These are phyloP conservation scores for Candida yuanshanica DNA, from an alignment of 805 yeast genomes.

Conservation along the genomic window DNA sequence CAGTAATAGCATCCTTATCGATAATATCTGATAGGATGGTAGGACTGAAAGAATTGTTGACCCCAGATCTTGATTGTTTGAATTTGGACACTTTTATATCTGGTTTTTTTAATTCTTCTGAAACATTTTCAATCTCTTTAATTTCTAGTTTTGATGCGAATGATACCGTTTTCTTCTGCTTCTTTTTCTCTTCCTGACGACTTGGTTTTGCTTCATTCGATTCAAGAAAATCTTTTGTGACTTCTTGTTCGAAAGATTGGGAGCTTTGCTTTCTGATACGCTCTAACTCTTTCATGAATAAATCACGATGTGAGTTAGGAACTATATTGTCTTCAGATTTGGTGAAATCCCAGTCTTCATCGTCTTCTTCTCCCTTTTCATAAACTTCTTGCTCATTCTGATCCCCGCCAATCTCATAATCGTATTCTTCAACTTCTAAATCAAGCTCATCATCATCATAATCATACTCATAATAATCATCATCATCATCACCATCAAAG, in stretches of 20 bases:
- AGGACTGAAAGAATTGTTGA: background rate
- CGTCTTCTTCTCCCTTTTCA: slow-evolving; percentile 22
- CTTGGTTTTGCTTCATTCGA: slow-evolving; percentile 8
- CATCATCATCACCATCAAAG: slow-evolving; percentile 32
- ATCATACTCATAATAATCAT: slow-evolving; percentile 24
- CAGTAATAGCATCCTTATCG: background rate
- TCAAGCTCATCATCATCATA: slow-evolving; percentile 37
- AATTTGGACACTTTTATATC: slow-evolving; percentile 17
- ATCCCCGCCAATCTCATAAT: slow-evolving; percentile 29
- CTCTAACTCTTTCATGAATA: slow-evolving; percentile 18
- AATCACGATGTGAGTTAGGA: slow-evolving; percentile 16
- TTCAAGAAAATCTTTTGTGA: slow-evolving; percentile 14
- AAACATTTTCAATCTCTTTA: slow-evolving; percentile 54
- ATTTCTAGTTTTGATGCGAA: slow-evolving; percentile 49
- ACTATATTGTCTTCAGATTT: slow-evolving; percentile 9
- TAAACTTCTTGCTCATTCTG: slow-evolving; percentile 23
- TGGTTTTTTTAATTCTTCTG: slow-evolving; percentile 37
- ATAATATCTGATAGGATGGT: background rate
- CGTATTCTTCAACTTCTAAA: slow-evolving; percentile 29
- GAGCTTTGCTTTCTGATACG: background rate
- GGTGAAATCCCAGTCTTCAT: slow-evolving; percentile 16
- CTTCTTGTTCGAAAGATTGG: background rate
- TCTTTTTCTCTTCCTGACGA: too few relatives aligned
- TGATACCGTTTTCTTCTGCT: slow-evolving; percentile 41
- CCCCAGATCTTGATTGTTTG: slow-evolving; percentile 10